Evolutionary conservation across 352 stramenopile genomes (phyloP), one percentile per base, ranked within the genome.

Genomic region (Phytophthora fragariaefolia): DNA sequence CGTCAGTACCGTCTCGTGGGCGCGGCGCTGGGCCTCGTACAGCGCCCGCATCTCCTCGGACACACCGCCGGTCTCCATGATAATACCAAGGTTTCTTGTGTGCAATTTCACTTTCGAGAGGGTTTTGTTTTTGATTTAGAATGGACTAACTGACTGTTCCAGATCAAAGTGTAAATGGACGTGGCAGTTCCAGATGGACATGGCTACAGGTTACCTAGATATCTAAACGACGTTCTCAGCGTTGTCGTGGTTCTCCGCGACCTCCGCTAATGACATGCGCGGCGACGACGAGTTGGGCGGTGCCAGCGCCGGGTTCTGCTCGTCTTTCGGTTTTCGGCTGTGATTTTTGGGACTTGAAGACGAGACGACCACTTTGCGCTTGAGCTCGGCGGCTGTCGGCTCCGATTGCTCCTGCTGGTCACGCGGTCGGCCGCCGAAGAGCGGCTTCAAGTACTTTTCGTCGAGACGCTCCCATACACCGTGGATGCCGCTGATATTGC

Each of bases 41-140:
- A 96, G 85, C 71, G 79, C 56, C 46, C 75, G 55, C 83, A 94
- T 89, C 60, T 90, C 87, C 30, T 93, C 76, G 13, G 85, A 92
- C 40, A 90, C 55, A 10, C 40, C 38, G 36, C 34, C 51, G 4
- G 48, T 58, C 38, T 49, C 66, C 56, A 80, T 61, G n/a, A n/a
- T n/a, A n/a, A n/a, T n/a, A n/a, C n/a, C n/a, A n/a, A n/a, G n/a
- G n/a, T n/a, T n/a, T n/a, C n/a, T n/a, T n/a, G n/a, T n/a, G n/a
- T n/a, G n/a, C n/a, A n/a, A n/a, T n/a, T n/a, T n/a, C n/a, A n/a
- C n/a, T n/a, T n/a, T n/a, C n/a, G n/a, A n/a, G n/a, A n/a, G n/a
- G n/a, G n/a, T n/a, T n/a, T n/a, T n/a, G n/a, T n/a, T n/a, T n/a
- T n/a, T n/a, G n/a, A n/a, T n/a, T n/a, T n/a, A n/a, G n/a, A n/a